phyloP scores from a whole-genome alignment of 2,329 filamentous ascomycete genomes.

The Stagonosporopsis chrysanthemi region DNA sequence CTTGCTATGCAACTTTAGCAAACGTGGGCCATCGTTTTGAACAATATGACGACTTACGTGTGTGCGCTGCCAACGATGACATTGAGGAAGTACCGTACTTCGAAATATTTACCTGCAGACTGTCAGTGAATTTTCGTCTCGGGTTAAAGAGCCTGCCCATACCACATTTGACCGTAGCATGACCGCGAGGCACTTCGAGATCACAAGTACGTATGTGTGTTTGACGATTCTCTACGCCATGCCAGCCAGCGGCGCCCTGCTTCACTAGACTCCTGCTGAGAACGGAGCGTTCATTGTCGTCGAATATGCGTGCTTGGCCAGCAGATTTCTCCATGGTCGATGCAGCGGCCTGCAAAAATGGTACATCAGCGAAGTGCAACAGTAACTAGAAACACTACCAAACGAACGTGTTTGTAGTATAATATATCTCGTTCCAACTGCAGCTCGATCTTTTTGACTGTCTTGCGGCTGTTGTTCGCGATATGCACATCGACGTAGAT shows the following conservation, averaged over 20 bases:
- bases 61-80: slow-evolving; percentile 56
- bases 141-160: slow-evolving; percentile 17
- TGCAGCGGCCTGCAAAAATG: slow-evolving; percentile 52
- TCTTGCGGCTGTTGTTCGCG: slow-evolving; percentile 58
- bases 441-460: slow-evolving; percentile 59
- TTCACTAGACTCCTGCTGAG: slow-evolving; percentile 55
- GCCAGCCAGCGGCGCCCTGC: slow-evolving; percentile 55
- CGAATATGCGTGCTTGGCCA: slow-evolving; percentile 60
- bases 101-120: slow-evolving; percentile 60
- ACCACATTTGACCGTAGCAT: slow-evolving; percentile 61
- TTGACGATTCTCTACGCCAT: slow-evolving; percentile 55
- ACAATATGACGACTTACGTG: slow-evolving; percentile 41
- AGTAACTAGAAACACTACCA: neutral
- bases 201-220: slow-evolving; percentile 59
- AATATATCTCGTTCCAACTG: slow-evolving; percentile 61
- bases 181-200: slow-evolving; percentile 59
- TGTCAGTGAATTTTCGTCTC: slow-evolving; percentile 16
- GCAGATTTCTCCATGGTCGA: slow-evolving; percentile 59
- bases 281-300: slow-evolving; percentile 59
- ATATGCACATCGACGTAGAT: slow-evolving; percentile 64
- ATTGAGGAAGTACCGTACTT: slow-evolving; percentile 64
- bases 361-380: slow-evolving; percentile 27
- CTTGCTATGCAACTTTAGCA: slow-evolving; percentile 49
- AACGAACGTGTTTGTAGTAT: slow-evolving; percentile 58
- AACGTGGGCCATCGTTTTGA: neutral